phyloP scores from a whole-genome alignment of 2,329 filamentous ascomycete genomes.

The Fragosphaeria purpurea region DNA sequence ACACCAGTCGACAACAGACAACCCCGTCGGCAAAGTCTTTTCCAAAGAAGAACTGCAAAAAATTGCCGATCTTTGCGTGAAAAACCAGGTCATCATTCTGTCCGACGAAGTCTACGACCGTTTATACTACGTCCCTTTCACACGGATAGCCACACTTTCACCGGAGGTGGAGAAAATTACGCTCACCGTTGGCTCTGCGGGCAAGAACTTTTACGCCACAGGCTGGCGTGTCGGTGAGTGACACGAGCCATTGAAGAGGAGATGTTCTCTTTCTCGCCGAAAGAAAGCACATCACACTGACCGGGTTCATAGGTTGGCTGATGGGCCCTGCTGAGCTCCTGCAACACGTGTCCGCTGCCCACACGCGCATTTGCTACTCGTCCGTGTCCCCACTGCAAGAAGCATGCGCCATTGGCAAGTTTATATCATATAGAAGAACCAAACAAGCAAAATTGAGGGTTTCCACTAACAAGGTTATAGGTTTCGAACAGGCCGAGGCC shows the following conservation, averaged over 20 bases:
- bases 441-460: no score
- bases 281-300: no score
- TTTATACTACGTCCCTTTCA: conserved; percentile 91
- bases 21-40: conserved; percentile 94
- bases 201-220: conserved; percentile 97
- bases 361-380: conserved; percentile 93
- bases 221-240: conserved; percentile 73
- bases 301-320: conserved; percentile 54
- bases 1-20: conserved; percentile 44
- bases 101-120: conserved; percentile 92
- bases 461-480: conserved; percentile 13
- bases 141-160: conserved; percentile 79
- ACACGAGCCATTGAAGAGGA: neutral
- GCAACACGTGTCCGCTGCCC: conserved; percentile 82
- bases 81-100: conserved; percentile 88
- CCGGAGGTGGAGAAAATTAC: conserved; percentile 83
- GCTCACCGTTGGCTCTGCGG: conserved; percentile 86
- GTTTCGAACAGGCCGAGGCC: conserved; percentile 80
- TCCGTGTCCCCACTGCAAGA: conserved; percentile 91
- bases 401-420: conserved; percentile 67
- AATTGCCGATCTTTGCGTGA: conserved; percentile 82
- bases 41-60: conserved; percentile 70
- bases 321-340: conserved; percentile 84
- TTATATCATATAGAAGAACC: neutral
- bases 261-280: neutral